phyloP scores from a whole-genome alignment of 495 filamentous ascomycete genomes.

The Extremus antarcticus region DNA sequence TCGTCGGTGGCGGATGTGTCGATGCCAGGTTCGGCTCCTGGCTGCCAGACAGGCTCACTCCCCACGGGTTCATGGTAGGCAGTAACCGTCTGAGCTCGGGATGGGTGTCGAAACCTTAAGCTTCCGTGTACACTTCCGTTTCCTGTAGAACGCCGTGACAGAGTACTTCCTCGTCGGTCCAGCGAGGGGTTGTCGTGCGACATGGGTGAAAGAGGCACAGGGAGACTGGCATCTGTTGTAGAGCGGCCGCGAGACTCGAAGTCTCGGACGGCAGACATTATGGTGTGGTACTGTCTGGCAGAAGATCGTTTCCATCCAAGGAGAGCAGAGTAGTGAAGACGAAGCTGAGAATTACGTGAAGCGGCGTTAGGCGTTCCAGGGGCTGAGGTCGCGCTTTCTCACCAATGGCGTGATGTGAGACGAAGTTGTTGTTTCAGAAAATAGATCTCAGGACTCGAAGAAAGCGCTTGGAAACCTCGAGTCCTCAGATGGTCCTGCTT shows the following conservation, averaged over 20 bases:
- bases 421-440: too few relatives aligned
- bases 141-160: neutral
- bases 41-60: slow-evolving; percentile 20
- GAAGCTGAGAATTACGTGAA: neutral
- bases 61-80: slow-evolving; percentile 27
- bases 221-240: neutral
- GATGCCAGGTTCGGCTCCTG: slow-evolving; percentile 33
- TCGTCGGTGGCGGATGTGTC: slow-evolving; percentile 25
- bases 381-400: neutral
- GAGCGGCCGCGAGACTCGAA: neutral
- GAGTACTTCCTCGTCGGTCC: neutral
- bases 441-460: too few relatives aligned
- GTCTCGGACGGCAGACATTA: neutral
- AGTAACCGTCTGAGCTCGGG: slow-evolving; percentile 28
- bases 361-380: neutral
- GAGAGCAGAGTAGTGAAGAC: neutral
- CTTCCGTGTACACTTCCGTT: too few relatives aligned
- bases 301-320: neutral
- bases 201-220: neutral
- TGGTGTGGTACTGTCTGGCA: neutral
- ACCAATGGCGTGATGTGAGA: too few relatives aligned
- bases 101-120: slow-evolving; percentile 14
- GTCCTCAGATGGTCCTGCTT: too few relatives aligned
- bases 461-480: too few relatives aligned
- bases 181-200: neutral